Percentiles rank a stretch among this genome's conserved stretches.
phyloP scores from a whole-genome alignment of 371 early-diverging fungal species.

The Mortierella sp. region DNA sequence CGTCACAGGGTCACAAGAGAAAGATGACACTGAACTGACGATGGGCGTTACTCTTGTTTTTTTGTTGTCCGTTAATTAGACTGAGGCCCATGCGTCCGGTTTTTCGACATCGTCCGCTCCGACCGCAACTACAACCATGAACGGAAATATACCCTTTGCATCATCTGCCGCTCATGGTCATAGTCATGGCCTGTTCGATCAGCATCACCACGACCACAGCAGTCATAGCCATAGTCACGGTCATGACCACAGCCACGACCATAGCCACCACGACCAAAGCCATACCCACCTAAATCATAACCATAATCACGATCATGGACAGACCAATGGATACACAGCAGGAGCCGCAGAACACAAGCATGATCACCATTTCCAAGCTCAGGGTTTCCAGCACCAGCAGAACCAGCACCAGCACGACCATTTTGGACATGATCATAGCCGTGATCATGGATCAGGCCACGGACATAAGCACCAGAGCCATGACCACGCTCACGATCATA shows the following conservation, averaged over 20 bases:
- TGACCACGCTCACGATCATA: conserved; percentile 10
- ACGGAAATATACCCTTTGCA: conserved; percentile 50
- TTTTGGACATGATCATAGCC: not conserved
- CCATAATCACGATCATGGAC: conserved; percentile 41
- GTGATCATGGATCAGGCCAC: conserved; percentile 19
- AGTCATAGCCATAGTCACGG: conserved; percentile 11
- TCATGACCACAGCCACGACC: conserved; percentile 4
- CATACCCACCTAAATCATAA: conserved; percentile 12
- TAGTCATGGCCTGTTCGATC: conserved; percentile 15
- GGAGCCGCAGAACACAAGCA: conserved; percentile 22
- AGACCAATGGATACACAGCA: conserved; percentile 13
- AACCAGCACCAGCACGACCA: conserved; percentile 3
- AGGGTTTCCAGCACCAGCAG: conserved; percentile 5
- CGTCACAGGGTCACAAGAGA: not conserved
- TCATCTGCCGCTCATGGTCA: conserved; percentile 29
- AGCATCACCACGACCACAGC: conserved; percentile 18
- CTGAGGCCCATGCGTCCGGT: conserved; percentile 14
- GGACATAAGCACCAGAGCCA: too few relatives aligned
- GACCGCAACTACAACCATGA: conserved; percentile 19
- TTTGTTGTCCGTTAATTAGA: conserved; percentile 10
- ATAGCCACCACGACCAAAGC: conserved; percentile 27
- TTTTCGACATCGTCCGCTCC: conserved; percentile 27
- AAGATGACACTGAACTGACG: not conserved
- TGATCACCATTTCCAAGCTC: conserved; percentile 22
- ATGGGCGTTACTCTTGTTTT: not conserved